Percentiles rank a stretch among this genome's conserved stretches.
Conservation (phyloP, 2,329 filamentous ascomycete species). For the Neofusicoccum sp. region DNA sequence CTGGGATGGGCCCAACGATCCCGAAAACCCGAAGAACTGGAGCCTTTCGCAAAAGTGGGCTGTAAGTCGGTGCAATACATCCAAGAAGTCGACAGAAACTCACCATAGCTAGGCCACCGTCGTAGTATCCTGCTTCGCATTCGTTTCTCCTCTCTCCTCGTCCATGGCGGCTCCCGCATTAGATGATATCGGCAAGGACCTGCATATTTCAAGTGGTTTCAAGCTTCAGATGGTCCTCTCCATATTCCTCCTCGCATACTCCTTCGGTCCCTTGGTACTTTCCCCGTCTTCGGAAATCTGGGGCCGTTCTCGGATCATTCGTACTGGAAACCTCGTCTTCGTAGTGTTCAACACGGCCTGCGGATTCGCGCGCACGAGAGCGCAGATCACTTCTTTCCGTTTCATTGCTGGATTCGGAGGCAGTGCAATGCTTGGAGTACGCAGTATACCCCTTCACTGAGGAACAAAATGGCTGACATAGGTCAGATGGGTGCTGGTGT, state of each 20-base stretch:
- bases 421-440: constrained; percentile 37
- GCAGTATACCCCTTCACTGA: constrained; percentile 21
- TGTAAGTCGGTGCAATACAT: neutral
- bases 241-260: constrained; percentile 41
- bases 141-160: constrained; percentile 40
- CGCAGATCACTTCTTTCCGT: constrained; percentile 36
- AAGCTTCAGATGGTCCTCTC: constrained; percentile 32
- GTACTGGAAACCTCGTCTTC: constrained; percentile 38
- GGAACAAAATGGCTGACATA: neutral
- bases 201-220: constrained; percentile 32
- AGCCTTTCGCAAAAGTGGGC: constrained; percentile 1
- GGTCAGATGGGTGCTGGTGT: constrained; percentile 24
- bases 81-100: neutral
- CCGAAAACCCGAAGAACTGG: constrained; percentile 14
- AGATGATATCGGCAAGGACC: constrained; percentile 30
- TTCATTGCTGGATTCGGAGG: constrained; percentile 39
- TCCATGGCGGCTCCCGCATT: constrained; percentile 41
- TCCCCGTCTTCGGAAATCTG: constrained; percentile 37
- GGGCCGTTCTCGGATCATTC: constrained; percentile 38
- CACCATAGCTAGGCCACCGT: constrained; percentile 32
- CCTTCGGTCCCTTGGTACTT: constrained; percentile 39
- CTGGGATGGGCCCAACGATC: constrained; percentile 10
- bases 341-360: constrained; percentile 38
- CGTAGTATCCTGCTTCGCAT: constrained; percentile 42
- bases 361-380: constrained; percentile 36